Base-by-base conservation (phyloP, 2,329 filamentous ascomycete species). In the Alternaria panax region DNA sequence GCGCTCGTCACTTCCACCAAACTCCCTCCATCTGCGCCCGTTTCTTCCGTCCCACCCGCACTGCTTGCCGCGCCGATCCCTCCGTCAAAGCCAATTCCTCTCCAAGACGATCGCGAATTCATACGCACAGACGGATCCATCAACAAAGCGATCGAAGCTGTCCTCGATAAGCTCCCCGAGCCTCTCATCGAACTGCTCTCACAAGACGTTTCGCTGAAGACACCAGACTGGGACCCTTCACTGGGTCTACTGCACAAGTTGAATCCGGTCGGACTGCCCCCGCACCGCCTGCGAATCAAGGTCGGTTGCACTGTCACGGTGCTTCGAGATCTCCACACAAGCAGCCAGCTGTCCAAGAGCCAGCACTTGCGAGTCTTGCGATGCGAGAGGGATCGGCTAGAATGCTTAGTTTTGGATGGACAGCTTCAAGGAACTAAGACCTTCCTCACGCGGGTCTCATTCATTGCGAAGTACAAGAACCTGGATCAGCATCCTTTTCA, bases 211-310 rank as follows among this genome's bases (percentile, higher is more conserved):
- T 69, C 73, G 3, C 60, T 62, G 11, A 60, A 63, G 30, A 16
- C 54, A 0, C 50, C 61, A 4, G 41, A 54, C 9, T 78, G 75
- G 75, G 27, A 69, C 27, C 75, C 75, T 5, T 54, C 65, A 9
- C 48, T 59, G 1, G 60, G 69, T 5, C 57, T 78, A 0, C 62
- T 78, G 0, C 66, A 77, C 56, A 75, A 72, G 54, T 51, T 78
- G 14, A 74, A 75, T 22, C 73, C 74, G 3, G n/a, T 62, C 12
- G 72, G 69, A 2, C 46, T 78, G 4, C 75, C 75, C 7, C 74
- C 71, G 5, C 75, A 78, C 60, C 69, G 75, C 12, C 60, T 78
- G 25, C 71, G 74, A 1, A 28, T 78, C 56, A 78, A 77, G 56
- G 55, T 72, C 20, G 75, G 75, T 7, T 76, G 74, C 50, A 53